phyloP scores from a whole-genome alignment of 306 rosid genomes.

The Arachis stenosperma region DNA sequence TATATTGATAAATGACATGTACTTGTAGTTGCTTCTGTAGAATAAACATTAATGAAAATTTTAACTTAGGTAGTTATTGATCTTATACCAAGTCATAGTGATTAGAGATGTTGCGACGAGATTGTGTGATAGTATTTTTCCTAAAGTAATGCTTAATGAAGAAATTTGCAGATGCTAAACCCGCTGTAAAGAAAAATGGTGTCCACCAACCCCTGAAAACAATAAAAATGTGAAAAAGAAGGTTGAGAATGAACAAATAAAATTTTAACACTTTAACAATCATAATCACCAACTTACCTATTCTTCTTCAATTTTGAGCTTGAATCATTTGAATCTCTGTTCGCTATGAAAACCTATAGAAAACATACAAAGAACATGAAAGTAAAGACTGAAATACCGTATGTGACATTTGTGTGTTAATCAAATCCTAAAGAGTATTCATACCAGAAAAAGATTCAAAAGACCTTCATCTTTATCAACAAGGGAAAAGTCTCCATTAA shows the following conservation, averaged over 20 bases:
- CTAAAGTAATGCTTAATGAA: conserved; percentile 72
- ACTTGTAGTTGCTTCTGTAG: not conserved
- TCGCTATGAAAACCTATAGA: conserved; percentile 70
- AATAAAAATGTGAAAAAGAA: not conserved
- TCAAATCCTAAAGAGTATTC: not conserved
- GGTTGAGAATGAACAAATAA: not conserved
- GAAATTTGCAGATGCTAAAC: conserved; percentile 73
- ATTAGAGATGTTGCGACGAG: conserved; percentile 88
- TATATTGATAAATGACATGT: not conserved
- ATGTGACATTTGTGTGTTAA: too few relatives aligned
- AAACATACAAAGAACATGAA: not conserved
- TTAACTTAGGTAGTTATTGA: not conserved
- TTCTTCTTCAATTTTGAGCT: conserved; percentile 52
- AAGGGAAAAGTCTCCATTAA: conserved; percentile 63
- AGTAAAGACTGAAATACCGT: too few relatives aligned
- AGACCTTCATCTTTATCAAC: conserved; percentile 62
- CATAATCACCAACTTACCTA: conserved; percentile 45
- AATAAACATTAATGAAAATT: too few relatives aligned
- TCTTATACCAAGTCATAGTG: conserved; percentile 83
- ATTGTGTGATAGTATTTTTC: conserved; percentile 81
- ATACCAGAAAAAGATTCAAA: conserved; percentile 55
- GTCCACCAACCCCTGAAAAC: conserved; percentile 91
- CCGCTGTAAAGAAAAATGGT: conserved; percentile 73
- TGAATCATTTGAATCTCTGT: conserved; percentile 45
- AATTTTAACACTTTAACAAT: not conserved